Evolutionary conservation across 2,329 filamentous ascomycete species (phyloP).

Genomic region (Sordariomycetes sp.): DNA sequence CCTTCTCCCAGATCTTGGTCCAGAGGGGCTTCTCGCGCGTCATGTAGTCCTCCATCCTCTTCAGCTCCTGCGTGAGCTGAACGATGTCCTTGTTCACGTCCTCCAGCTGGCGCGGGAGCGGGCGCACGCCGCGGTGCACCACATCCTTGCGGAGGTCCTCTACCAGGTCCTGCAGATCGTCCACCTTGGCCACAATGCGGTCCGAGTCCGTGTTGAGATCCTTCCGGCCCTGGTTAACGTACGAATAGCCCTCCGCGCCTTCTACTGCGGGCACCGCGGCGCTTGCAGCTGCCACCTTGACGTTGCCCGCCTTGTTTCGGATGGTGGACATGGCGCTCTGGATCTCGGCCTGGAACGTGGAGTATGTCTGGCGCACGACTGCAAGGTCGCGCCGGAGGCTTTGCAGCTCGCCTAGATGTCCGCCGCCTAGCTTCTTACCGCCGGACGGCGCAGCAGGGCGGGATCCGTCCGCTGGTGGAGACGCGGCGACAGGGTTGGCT

Average conservation of each 20-base stretch:
- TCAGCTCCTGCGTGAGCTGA: conserved; percentile 71
- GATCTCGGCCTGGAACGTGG: conserved; percentile 80
- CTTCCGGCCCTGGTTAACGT: conserved; percentile 82
- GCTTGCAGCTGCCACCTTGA: conserved; percentile 67
- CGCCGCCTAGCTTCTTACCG: conserved; percentile 36
- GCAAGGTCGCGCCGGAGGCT: conserved; percentile 79
- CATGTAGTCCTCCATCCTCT: conserved; percentile 89
- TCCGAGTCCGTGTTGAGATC: conserved; percentile 80
- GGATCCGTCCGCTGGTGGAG: conserved; percentile 28
- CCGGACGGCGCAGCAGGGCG: conserved; percentile 15
- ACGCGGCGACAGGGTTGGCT: conserved; percentile 25
- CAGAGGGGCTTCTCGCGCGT: conserved; percentile 87
- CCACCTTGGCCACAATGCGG: conserved; percentile 79
- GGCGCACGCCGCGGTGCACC: conserved; percentile 82
- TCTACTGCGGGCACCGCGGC: conserved; percentile 61
- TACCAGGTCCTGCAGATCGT: conserved; percentile 93
- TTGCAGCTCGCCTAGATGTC: conserved; percentile 69
- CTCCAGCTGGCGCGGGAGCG: conserved; percentile 82
- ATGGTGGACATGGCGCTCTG: conserved; percentile 78
- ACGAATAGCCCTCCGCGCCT: conserved; percentile 70
- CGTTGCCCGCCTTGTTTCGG: conserved; percentile 66
- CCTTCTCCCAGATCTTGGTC: conserved; percentile 99
- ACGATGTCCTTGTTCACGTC: conserved; percentile 81
- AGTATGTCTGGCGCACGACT: conserved; percentile 85
- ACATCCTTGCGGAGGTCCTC: conserved; percentile 97